phyloP scores from a whole-genome alignment of 1,284 basidiomycete species.

The Neonothopanus nambi region DNA sequence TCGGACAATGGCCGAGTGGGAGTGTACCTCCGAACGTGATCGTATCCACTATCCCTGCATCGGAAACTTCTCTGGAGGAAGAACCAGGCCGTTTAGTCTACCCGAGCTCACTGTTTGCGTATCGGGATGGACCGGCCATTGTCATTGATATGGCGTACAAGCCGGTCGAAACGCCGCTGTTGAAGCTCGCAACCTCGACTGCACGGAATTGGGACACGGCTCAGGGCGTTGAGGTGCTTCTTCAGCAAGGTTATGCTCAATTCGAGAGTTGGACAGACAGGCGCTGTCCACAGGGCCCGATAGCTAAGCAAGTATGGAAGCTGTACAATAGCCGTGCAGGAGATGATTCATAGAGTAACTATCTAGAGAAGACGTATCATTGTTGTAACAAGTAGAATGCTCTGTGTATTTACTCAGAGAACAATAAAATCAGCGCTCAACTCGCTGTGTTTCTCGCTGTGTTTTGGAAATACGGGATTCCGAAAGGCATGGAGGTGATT shows the following conservation, averaged over 20 bases:
- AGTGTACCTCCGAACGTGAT: conserved; percentile 28
- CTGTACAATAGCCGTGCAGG: conserved; percentile 36
- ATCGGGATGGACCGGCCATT: conserved; percentile 22
- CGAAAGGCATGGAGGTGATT: too few relatives aligned
- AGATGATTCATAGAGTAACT: background rate
- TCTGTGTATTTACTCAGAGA: background rate
- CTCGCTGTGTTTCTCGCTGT: too few relatives aligned
- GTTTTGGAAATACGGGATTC: too few relatives aligned
- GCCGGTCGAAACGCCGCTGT: conserved; percentile 24
- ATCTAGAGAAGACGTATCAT: too few relatives aligned
- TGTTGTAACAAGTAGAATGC: background rate
- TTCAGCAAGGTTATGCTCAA: conserved; percentile 30
- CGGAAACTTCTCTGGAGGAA: too few relatives aligned
- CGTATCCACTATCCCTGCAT: conserved; percentile 27
- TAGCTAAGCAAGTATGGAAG: conserved; percentile 50
- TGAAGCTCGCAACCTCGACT: conserved; percentile 23
- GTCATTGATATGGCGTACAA: conserved; percentile 29
- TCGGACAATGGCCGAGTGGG: conserved; percentile 24
- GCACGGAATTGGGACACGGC: conserved; percentile 27
- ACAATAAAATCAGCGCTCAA: background rate
- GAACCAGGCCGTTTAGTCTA: background rate
- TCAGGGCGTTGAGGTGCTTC: conserved; percentile 27
- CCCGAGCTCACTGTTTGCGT: conserved; percentile 19
- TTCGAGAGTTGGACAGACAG: conserved; percentile 28
- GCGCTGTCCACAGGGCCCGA: conserved; percentile 47